Evolutionary conservation across 768 basidiomycete genomes (phyloP).

Genomic region (Mycena epipterygia): DNA sequence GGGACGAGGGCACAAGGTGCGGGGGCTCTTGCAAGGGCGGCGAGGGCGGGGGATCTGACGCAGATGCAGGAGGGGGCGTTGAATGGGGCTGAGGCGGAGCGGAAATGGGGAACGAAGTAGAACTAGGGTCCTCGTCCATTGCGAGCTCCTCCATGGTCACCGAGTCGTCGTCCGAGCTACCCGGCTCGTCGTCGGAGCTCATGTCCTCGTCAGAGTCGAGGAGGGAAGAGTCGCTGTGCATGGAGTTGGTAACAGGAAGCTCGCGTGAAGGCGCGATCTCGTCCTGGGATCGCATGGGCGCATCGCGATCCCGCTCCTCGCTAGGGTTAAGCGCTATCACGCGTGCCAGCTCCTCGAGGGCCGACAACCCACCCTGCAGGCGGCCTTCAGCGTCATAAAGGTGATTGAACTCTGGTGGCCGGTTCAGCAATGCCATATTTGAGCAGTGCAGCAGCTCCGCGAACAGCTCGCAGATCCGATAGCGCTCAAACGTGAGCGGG

Average conservation of each 20-base stretch:
- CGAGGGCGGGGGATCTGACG: slow-evolving; percentile 48
- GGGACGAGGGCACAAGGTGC: slow-evolving; percentile 43
- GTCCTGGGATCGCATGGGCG: slow-evolving; percentile 65
- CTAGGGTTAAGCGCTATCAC: slow-evolving; percentile 80
- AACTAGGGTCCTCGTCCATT: slow-evolving; percentile 73
- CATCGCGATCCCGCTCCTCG: slow-evolving; percentile 64
- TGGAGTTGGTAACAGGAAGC: slow-evolving; percentile 70
- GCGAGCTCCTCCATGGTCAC: slow-evolving; percentile 82
- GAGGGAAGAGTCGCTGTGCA: slow-evolving; percentile 53
- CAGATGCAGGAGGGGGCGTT: slow-evolving; percentile 35
- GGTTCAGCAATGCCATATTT: slow-evolving; percentile 96
- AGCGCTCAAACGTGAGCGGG: slow-evolving; percentile 95
- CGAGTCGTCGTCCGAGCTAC: slow-evolving; percentile 82
- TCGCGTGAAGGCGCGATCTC: slow-evolving; percentile 76
- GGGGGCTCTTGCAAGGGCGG: slow-evolving; percentile 33
- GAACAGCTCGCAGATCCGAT: slow-evolving; percentile 95
- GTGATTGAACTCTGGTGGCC: slow-evolving; percentile 73
- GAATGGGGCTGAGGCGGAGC: slow-evolving; percentile 45
- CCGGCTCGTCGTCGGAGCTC: slow-evolving; percentile 75
- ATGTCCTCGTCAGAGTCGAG: slow-evolving; percentile 85
- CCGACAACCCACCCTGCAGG: slow-evolving; percentile 87
- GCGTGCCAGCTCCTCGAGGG: slow-evolving; percentile 88
- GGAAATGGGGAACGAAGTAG: slow-evolving; percentile 48
- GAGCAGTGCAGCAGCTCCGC: slow-evolving; percentile 98
- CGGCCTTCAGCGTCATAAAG: slow-evolving; percentile 89